Evolutionary conservation across 2,329 filamentous ascomycete species (phyloP).

Genomic region (Neoascochyta sp.): DNA sequence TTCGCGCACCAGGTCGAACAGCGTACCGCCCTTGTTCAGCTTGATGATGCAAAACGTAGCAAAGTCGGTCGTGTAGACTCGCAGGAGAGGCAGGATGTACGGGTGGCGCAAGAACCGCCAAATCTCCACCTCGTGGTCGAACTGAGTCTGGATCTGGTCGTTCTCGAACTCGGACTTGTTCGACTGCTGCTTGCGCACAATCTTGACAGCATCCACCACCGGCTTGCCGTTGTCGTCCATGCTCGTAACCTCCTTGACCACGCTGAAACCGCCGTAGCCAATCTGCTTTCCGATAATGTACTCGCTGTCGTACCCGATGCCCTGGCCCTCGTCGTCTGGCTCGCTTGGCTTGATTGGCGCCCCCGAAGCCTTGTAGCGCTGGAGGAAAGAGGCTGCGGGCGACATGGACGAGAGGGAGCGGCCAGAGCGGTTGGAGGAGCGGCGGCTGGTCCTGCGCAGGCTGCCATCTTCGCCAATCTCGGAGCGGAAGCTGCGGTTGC

Average conservation of each 20-base stretch:
- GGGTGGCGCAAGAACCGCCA: slow-evolving; percentile 63
- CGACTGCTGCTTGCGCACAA: slow-evolving; percentile 58
- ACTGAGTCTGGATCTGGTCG: slow-evolving; percentile 62
- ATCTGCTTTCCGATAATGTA: slow-evolving; percentile 66
- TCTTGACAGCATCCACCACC: slow-evolving; percentile 62
- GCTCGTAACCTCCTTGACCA: slow-evolving; percentile 64
- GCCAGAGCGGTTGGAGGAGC: slow-evolving; percentile 49
- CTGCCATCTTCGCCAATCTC: slow-evolving; percentile 34
- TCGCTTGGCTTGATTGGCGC: slow-evolving; percentile 43
- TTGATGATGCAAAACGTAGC: slow-evolving; percentile 68
- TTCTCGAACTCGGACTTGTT: slow-evolving; percentile 59
- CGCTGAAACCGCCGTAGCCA: slow-evolving; percentile 63
- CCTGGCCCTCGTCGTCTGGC: slow-evolving; percentile 65
- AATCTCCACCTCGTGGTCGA: slow-evolving; percentile 65
- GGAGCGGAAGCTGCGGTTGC: slow-evolving; percentile 33
- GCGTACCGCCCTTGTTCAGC: slow-evolving; percentile 59
- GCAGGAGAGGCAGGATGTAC: slow-evolving; percentile 59
- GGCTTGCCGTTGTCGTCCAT: slow-evolving; percentile 54
- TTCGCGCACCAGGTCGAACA: slow-evolving; percentile 60
- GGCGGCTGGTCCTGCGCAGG: slow-evolving; percentile 35
- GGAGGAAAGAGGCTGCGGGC: slow-evolving; percentile 56
- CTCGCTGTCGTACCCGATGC: slow-evolving; percentile 57
- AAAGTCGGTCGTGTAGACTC: slow-evolving; percentile 63
- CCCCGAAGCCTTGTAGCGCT: slow-evolving; percentile 46
- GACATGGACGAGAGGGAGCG: slow-evolving; percentile 51